Conservation (phyloP, 2,329 filamentous ascomycete genomes). For the Blastomyces silverae region DNA sequence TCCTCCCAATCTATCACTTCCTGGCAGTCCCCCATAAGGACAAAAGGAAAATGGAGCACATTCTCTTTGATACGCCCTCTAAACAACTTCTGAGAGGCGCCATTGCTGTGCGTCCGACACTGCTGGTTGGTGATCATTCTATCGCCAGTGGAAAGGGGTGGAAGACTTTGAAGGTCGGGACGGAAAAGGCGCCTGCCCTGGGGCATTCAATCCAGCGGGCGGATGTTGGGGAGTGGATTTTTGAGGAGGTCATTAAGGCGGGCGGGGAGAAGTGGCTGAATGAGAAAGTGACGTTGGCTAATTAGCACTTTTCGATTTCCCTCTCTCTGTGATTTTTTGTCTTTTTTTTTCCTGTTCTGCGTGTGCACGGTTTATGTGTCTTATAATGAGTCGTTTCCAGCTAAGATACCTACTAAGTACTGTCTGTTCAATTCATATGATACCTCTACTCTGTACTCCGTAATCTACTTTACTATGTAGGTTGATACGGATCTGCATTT, state of each 20-base stretch:
- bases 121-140: slow-evolving; percentile 24
- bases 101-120: slow-evolving; percentile 26
- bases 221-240: slow-evolving; percentile 30
- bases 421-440: neutral
- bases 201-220: slow-evolving; percentile 28
- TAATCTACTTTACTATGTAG: neutral
- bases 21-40: slow-evolving; percentile 26
- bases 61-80: slow-evolving; percentile 21
- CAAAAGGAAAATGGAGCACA: slow-evolving; percentile 23
- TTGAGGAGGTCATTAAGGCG: slow-evolving; percentile 24
- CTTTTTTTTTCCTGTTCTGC: neutral
- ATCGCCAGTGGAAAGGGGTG: slow-evolving; percentile 21
- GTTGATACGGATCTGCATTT: neutral
- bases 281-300: slow-evolving; percentile 25
- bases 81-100: slow-evolving; percentile 21
- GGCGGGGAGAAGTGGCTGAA: slow-evolving; percentile 22
- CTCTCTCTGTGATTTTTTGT: neutral
- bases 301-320: slow-evolving; percentile 9
- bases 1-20: slow-evolving; percentile 24
- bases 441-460: no score
- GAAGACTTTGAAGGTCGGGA: slow-evolving; percentile 25
- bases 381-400: neutral
- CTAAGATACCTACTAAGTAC: neutral
- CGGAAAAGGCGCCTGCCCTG: slow-evolving; percentile 25
- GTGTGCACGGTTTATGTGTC: neutral